Percentiles rank a stretch among this genome's conserved stretches.
Evolutionary conservation across 805 yeast species (phyloP).

Genomic region (Schwanniomyces yamadae): DNA sequence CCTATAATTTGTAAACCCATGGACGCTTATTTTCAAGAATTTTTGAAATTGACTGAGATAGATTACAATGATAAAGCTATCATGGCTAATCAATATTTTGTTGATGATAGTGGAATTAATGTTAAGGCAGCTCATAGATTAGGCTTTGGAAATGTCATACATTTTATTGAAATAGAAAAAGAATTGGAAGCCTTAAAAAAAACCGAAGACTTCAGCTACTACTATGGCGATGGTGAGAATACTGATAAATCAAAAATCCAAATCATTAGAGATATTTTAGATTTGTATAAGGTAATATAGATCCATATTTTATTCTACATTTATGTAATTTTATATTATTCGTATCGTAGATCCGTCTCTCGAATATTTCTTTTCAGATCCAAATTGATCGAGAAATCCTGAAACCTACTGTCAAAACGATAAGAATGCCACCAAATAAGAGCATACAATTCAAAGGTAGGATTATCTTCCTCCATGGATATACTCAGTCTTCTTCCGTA

Average conservation of each 20-base stretch:
- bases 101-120: slow-evolving; percentile 85
- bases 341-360: not conserved
- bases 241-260: slow-evolving; percentile 26
- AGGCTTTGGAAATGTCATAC: slow-evolving; percentile 73
- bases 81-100: slow-evolving; percentile 57
- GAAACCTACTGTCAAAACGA: no score
- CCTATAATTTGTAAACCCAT: slow-evolving; percentile 90
- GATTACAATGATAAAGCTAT: slow-evolving; percentile 29
- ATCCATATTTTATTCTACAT: not conserved
- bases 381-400: not conserved
- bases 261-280: slow-evolving; percentile 33
- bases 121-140: slow-evolving; percentile 67
- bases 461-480: slow-evolving; percentile 88
- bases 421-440: slow-evolving; percentile 2
- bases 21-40: slow-evolving; percentile 60
- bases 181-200: slow-evolving; percentile 39
- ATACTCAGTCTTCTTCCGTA: slow-evolving; percentile 76
- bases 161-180: slow-evolving; percentile 69
- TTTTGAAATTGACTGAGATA: slow-evolving; percentile 64
- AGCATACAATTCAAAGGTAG: slow-evolving; percentile 35
- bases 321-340: not conserved
- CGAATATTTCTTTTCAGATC: not conserved
- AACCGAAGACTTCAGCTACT: slow-evolving; percentile 30
- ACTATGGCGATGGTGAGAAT: slow-evolving; percentile 34
- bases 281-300: slow-evolving; percentile 20